A percentile compares a stretch with the other conserved stretches of the same genome.
Conservation (phyloP, 2,329 filamentous ascomycete genomes). For the Penicillium sp. region DNA sequence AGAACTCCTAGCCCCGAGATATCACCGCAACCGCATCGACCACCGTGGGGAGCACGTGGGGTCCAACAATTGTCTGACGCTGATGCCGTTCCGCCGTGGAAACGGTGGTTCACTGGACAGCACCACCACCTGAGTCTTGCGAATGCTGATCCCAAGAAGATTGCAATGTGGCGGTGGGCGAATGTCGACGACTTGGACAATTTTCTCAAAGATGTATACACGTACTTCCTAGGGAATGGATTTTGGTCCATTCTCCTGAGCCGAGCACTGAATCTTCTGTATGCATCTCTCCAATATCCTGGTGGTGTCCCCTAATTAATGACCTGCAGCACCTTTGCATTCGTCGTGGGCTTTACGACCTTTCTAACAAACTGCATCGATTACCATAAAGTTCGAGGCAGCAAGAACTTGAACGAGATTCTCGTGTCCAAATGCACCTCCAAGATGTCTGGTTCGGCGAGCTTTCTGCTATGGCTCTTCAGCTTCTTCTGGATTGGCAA, state of each 20-base stretch:
- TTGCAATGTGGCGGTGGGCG: constrained; percentile 86
- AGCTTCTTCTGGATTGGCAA: constrained; percentile 81
- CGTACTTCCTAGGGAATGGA: constrained; percentile 77
- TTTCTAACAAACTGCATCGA: constrained; percentile 83
- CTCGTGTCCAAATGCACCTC: constrained; percentile 68
- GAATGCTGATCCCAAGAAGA: constrained; percentile 59
- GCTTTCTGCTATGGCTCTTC: constrained; percentile 74
- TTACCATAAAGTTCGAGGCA: constrained; percentile 64
- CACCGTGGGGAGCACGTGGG: constrained; percentile 49
- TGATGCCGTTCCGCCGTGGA: constrained; percentile 16
- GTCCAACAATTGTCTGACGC: constrained; percentile 38
- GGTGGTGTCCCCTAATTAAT: not conserved
- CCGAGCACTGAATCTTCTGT: constrained; percentile 66
- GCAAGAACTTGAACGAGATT: constrained; percentile 57
- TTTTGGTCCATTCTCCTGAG: constrained; percentile 77
- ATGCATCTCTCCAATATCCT: constrained; percentile 33
- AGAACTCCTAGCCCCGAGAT: constrained; percentile 32
- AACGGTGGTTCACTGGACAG: constrained; percentile 26
- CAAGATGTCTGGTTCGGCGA: constrained; percentile 69
- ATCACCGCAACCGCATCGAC: constrained; percentile 39
- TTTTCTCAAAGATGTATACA: constrained; percentile 79
- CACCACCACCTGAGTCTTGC: constrained; percentile 34
- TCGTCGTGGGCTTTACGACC: constrained; percentile 74
- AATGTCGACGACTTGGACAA: constrained; percentile 85
- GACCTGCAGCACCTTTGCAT: constrained; percentile 64